A percentile compares a stretch with the other conserved stretches of the same genome.
phyloP scores from a whole-genome alignment of 2,329 filamentous ascomycete genomes.

The Aspergillus transmontanensis region DNA sequence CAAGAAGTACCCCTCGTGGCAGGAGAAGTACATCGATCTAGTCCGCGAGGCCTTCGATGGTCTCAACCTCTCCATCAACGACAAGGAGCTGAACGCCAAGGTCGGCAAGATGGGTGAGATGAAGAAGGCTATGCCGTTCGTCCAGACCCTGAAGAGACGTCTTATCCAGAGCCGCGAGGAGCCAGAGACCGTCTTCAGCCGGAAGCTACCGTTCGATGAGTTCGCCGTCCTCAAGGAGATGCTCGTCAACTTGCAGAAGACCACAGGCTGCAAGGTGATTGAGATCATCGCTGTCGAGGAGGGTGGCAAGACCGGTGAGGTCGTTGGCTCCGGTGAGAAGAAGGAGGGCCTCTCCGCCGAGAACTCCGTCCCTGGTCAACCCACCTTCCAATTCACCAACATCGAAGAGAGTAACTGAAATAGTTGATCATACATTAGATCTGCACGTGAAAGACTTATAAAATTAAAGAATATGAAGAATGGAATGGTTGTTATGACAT shows the following conservation, averaged over 20 bases:
- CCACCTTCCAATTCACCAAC: conserved; percentile 85
- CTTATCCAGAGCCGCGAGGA: conserved; percentile 69
- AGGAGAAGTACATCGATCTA: conserved; percentile 84
- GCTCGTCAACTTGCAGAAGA: conserved; percentile 76
- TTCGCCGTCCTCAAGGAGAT: conserved; percentile 73
- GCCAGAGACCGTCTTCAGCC: conserved; percentile 71
- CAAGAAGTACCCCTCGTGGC: conserved; percentile 82
- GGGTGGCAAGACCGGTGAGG: conserved; percentile 52
- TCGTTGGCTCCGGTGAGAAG: conserved; percentile 54
- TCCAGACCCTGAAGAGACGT: conserved; percentile 82
- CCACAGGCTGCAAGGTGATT: conserved; percentile 69
- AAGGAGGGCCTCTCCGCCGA: conserved; percentile 66
- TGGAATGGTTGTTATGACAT: conserved; percentile 9
- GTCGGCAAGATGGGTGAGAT: conserved; percentile 77
- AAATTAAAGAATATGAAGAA: conserved; percentile 5
- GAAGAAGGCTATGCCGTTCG: conserved; percentile 98
- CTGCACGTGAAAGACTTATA: conserved; percentile 4
- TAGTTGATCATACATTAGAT: conserved; percentile 7
- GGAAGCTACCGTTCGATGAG: conserved; percentile 88
- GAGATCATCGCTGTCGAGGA: conserved; percentile 72
- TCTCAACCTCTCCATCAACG: conserved; percentile 65
- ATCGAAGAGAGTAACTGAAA: conserved; percentile 46
- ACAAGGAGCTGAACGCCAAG: conserved; percentile 76
- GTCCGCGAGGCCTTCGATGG: conserved; percentile 71
- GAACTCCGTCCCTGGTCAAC: conserved; percentile 76